These are phyloP conservation scores for Cunninghamia lanceolata DNA, from an alignment of 75 land plant species.

Conservation along the genomic window DNA sequence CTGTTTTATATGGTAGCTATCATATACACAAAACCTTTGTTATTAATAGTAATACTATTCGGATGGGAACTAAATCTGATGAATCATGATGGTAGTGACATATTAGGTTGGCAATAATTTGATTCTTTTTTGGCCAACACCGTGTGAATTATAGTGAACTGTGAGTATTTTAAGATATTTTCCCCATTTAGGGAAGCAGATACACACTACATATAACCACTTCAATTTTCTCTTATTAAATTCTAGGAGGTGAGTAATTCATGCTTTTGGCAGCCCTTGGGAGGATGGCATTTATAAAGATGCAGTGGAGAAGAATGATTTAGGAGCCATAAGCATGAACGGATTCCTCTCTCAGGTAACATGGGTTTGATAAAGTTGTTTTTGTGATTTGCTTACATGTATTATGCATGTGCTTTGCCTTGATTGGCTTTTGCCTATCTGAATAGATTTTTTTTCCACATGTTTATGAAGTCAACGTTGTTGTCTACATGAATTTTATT, in stretches of 20 bases:
- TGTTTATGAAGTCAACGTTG: background rate
- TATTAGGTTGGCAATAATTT: too few relatives aligned
- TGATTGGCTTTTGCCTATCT: background rate
- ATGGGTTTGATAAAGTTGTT: constrained; percentile 7
- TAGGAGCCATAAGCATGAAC: constrained; percentile 79
- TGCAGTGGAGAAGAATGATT: constrained; percentile 70
- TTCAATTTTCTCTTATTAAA: background rate
- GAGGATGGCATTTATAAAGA: constrained; percentile 60
- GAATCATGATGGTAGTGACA: too few relatives aligned
- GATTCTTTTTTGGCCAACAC: too few relatives aligned
- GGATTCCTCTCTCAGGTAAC: constrained; percentile 84
- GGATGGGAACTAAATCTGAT: too few relatives aligned
- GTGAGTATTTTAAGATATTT: too few relatives aligned
- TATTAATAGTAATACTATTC: too few relatives aligned
- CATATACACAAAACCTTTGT: too few relatives aligned
- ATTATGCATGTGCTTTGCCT: background rate
- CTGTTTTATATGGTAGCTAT: too few relatives aligned
- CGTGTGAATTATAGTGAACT: too few relatives aligned
- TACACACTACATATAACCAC: too few relatives aligned
- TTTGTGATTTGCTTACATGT: background rate
- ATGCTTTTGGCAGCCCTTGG: constrained; percentile 72
- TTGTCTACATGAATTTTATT: background rate
- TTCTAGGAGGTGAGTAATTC: background rate
- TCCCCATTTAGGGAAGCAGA: too few relatives aligned
- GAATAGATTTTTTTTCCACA: background rate